Percentiles rank a stretch among this genome's conserved stretches.
Conservation (phyloP, 345 rosid genomes). For the Theobroma cacao region DNA sequence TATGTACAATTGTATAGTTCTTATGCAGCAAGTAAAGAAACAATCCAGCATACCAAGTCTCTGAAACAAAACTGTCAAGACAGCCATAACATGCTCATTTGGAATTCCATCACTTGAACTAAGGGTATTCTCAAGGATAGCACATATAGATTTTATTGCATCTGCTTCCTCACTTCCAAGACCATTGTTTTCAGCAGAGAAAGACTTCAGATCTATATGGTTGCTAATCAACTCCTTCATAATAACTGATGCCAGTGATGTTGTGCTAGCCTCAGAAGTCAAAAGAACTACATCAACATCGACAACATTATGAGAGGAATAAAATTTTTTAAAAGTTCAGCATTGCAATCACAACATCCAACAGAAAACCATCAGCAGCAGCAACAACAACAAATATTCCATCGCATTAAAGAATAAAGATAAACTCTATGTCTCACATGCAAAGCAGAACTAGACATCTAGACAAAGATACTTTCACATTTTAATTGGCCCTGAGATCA, state of each 20-base stretch:
- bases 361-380: not conserved
- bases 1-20: not conserved
- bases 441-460: not conserved
- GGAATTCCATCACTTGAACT: constrained; percentile 46
- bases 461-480: not conserved
- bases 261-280: constrained; percentile 41
- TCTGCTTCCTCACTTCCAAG: constrained; percentile 39
- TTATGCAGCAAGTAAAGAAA: constrained; percentile 10
- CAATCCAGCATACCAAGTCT: constrained; percentile 65
- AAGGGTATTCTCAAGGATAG: constrained; percentile 50
- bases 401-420: not conserved
- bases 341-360: not conserved
- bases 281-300: constrained; percentile 56
- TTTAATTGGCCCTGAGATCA: not conserved
- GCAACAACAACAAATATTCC: not conserved
- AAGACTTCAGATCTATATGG: constrained; percentile 34
- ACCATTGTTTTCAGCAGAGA: constrained; percentile 31
- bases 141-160: constrained; percentile 49
- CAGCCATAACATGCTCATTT: constrained; percentile 54
- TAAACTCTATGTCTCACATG: not conserved
- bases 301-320: constrained; percentile 7
- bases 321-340: not conserved
- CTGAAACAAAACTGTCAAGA: constrained; percentile 49
- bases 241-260: constrained; percentile 57
- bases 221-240: constrained; percentile 60